Base-by-base conservation (phyloP, 1,139 yeast genomes). In the Geotrichum histeridarum region DNA sequence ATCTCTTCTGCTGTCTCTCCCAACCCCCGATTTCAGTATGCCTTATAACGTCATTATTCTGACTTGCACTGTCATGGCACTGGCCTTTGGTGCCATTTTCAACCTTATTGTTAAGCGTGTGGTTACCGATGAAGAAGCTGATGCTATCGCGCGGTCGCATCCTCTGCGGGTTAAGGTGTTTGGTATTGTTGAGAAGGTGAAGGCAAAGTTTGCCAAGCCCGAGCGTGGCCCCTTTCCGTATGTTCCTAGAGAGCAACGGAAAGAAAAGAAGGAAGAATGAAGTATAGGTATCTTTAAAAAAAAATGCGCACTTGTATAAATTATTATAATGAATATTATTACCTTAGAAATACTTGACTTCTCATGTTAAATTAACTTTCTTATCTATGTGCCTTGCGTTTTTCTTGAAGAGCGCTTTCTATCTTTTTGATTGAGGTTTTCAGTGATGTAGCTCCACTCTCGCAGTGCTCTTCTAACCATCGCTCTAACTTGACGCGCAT, bases 1-100 rank as follows among this genome's bases (percentile, higher is more conserved):
- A 1, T 86, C 97, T 45, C 77, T 91, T 53, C 74, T 94, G 56
- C 75, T 94, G 49, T 82, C 95, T 0, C 77, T 94, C 52, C 97
- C 99, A 1, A 94, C 98, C 0, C 99, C 99, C 0, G 99, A 94
- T 73, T 94, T 94, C 70, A 87, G 96, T 57, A 94, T 94, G 99
- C 99, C 99, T 1, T 94, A 94, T 68, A 94, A 94, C 65, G 99
- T 94, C 48, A 93, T 94, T 57, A 94, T 94, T 49, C 76, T 94
- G 60, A 88, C 98, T 0, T 88, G 96, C 27, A 94, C 99, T 0
- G 86, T 90, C 9, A 86, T 93, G 86, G 91, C 99, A 0, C 73
- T 93, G 58, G 84, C 93, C 0, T 93, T 91, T 72, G 99, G 99
- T 2, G 81, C 94, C 0, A 66, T 91, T 8, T 90, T 84, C 73